Evolutionary conservation across 257 asterid genomes (phyloP), one percentile per base, ranked within the genome.

Genomic region (Leonotis leonurus): DNA sequence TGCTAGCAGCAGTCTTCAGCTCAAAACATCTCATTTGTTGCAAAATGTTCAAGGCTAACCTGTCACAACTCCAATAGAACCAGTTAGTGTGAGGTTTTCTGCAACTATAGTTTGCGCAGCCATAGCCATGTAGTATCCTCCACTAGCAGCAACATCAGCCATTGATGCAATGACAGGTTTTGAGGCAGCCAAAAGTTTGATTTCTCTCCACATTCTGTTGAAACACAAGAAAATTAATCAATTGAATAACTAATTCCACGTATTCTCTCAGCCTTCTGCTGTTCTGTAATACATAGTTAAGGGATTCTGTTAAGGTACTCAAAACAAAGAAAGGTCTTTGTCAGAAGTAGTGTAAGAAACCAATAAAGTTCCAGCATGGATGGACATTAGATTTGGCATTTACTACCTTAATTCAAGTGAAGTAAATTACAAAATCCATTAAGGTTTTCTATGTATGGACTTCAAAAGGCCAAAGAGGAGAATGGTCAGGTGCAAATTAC

Each of bases 111-210:
- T 61, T 59, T 76, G 74, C 4, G 97, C 80, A 51, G 89, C 99
- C 99, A 92, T 92, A 54, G 99, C 95, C 97, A 92, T 89, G 75
- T 92, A 92, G 67, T 86, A 92, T 70, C 99, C 99, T 69, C 99
- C 99, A 81, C 99, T 92, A 50, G 99, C 99, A 72, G 99, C 99
- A 77, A 92, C 97, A 78, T 92, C 99, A 73, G 83, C 90, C 99
- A 92, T 92, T 55, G 97, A 92, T 69, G 95, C 95, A 63, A 92
- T 63, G 54, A 92, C 99, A 56, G 99, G 99, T 73, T 84, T 86
- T 27, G 88, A 73, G 64, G 83, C 85, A 49, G 97, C 95, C 80
- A 92, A 83, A 33, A 92, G 91, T 76, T 81, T 87, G 72, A 92
- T 89, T 82, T 92, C 99, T 75, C 99, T 86, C 99, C 99, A 92